These are phyloP conservation scores for Trapa bicornis DNA, from an alignment of 345 rosid species.

Conservation along the genomic window DNA sequence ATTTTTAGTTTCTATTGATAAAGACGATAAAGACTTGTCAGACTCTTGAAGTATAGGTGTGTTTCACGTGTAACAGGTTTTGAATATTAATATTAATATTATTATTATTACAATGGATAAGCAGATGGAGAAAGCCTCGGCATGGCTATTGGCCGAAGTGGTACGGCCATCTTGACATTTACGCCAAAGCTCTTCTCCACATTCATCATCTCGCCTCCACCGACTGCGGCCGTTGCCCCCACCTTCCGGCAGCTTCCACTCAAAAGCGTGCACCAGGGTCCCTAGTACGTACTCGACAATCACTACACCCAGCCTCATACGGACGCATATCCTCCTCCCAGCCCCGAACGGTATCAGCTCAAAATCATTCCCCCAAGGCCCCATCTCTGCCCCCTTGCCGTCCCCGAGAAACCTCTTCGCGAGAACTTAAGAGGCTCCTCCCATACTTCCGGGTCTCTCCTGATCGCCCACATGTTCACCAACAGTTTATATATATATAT, in stretches of 20 bases:
- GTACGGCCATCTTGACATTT: constrained; percentile 41
- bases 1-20: no score
- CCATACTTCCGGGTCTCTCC: constrained; percentile 45
- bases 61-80: no score
- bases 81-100: no score
- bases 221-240: no score
- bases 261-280: constrained; percentile 40
- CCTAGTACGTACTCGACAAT: constrained; percentile 41
- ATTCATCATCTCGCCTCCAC: constrained; percentile 18
- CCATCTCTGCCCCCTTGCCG: constrained; percentile 17
- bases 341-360: constrained; percentile 55
- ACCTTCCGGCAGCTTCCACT: constrained; percentile 28
- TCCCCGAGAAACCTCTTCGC: constrained; percentile 27
- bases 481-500: constrained; percentile 7
- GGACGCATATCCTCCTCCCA: constrained; percentile 40
- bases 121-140: constrained; percentile 35
- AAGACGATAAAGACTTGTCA: no score
- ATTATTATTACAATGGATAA: constrained; percentile 5
- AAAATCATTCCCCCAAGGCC: constrained; percentile 35
- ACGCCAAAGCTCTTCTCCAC: constrained; percentile 53
- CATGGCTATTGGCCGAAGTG: constrained; percentile 28
- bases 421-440: constrained; percentile 25
- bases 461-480: constrained; percentile 58
- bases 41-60: no score
- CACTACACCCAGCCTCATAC: constrained; percentile 43